A percentile compares a stretch with the other conserved stretches of the same genome.
Evolutionary conservation across 179 eudicot species (phyloP).

Genomic region (Beta corolliflora): DNA sequence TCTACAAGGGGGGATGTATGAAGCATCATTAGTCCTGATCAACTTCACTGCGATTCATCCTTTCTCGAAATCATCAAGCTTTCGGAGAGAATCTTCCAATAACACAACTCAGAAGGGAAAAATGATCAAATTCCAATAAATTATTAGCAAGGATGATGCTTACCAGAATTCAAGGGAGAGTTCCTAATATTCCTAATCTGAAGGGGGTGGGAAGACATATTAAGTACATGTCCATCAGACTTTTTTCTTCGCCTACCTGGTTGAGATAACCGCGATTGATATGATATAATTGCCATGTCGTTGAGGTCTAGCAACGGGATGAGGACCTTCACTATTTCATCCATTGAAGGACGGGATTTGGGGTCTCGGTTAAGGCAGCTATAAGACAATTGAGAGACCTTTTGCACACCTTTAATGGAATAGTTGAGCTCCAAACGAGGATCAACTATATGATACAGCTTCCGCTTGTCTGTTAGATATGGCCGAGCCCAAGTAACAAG

Average conservation of each 20-base stretch:
- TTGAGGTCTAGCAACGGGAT: conserved; percentile 70
- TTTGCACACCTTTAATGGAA: conserved; percentile 50
- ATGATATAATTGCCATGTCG: conserved; percentile 72
- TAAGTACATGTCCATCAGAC: conserved; percentile 50
- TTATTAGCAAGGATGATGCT: conserved; percentile 40
- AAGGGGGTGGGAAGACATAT: conserved; percentile 38
- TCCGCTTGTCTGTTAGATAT: conserved; percentile 40
- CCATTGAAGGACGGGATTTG: conserved; percentile 49
- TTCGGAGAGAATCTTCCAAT: neutral
- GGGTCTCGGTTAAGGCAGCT: conserved; percentile 48
- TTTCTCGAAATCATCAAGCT: conserved; percentile 7
- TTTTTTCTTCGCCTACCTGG: conserved; percentile 74
- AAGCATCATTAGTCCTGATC: neutral
- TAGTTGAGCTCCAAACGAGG: conserved; percentile 50
- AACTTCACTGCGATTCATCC: neutral
- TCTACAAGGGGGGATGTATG: neutral
- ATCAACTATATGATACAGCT: conserved; percentile 47
- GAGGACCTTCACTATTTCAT: conserved; percentile 45
- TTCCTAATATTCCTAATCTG: conserved; percentile 53
- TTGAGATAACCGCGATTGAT: conserved; percentile 70
- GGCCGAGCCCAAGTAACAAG: conserved; percentile 51
- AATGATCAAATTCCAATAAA: conserved; percentile 11
- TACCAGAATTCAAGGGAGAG: conserved; percentile 50
- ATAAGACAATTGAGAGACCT: conserved; percentile 40
- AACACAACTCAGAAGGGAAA: neutral